Evolutionary conservation across 2,329 filamentous ascomycete genomes (phyloP), one percentile per base, ranked within the genome.

Genomic region (Fusarium sulawesiense): DNA sequence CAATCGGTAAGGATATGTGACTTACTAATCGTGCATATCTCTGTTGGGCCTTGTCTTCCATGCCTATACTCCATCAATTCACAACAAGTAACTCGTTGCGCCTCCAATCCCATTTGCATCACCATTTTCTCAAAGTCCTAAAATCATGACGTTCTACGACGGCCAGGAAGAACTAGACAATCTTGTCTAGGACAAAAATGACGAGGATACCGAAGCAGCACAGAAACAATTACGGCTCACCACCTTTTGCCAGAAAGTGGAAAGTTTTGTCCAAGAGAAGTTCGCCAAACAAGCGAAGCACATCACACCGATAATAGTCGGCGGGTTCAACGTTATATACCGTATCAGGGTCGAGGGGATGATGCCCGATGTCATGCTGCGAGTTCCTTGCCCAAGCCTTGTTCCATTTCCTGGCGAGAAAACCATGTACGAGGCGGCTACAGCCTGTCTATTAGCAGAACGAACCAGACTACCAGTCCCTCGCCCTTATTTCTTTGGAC

Each of bases 311-410:
- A 21, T 71, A 11, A 44, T 66, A 1, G 20, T 68, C 27, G 69
- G 67, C 2, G 68, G 69, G 8, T 75, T 64, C 56, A 71, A 73
- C 34, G 29, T 70, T 10, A 30, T 69, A 2, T 71, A 71, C 44
- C 49, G 60, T 6, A 40, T 70, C 6, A 59, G 42, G 5, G 25
- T 72, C 6, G 59, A 71, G 23, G 57, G n/a, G 5, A 8, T 32
- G 4, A 29, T 41, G 11, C 37, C 45, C 5, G 56, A 68, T 44
- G 34, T 67, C 8, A 58, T 68, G 23, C 14, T 73, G 8, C 63
- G 62, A 32, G 14, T 71, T 3, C 55, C 66, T 5, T 65, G 48
- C 27, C 72, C 65, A 25, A 60, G 32, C 3, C 34, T 65, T 6
- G 51, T 64, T 3, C 57, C 66, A 27, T 71, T 73, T n/a, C 56